Base-by-base conservation (phyloP, 495 filamentous ascomycete genomes). In the Xylaria curta region DNA sequence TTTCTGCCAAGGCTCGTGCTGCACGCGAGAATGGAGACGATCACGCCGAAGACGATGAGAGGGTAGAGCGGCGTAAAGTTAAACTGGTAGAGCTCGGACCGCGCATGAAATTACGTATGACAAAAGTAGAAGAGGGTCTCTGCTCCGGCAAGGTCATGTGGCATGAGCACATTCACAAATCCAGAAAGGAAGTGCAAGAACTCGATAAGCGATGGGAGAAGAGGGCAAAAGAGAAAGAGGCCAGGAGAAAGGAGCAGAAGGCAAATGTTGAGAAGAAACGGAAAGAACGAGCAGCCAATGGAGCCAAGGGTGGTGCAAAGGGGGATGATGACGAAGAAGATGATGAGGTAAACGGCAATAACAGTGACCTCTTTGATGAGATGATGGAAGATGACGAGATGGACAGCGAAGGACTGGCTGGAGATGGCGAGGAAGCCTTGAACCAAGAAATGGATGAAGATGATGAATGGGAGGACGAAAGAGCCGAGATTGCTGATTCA, bases 101-200 rank as follows among this genome's bases (percentile, higher is more conserved):
- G 3, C 90, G 96, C 65, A 89, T 99, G 91, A 91, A 88, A 75
- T 82, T 99, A 42, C 89, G 95, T 53, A 87, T 99, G 88, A 91
- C 92, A 65, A 98, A 99, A 82, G 95, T 99, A 13, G 96, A 99
- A 79, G 97, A 98, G 73, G 97, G 94, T 19, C 80, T 98, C 15
- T 98, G 94, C 76, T 87, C 89, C 42, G 96, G 96, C 49, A 95
- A 93, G 82, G 87, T 97, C 44, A 92, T 99, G 92, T 98, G 97
- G 96, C 97, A 99, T 82, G 94, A 97, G 76, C 96, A 91, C 76
- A 87, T 97, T 67, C 87, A 87, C 75, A 99, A 98, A 85, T 90
- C 91, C 1, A 89, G 88, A 73, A 84, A 89, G 47, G 96, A 98
- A 78, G 82, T 93, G 54, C 88, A 88, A 78, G 87, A 89, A 66